phyloP scores from a whole-genome alignment of 2,329 filamentous ascomycete species.

The Claviceps paspali region DNA sequence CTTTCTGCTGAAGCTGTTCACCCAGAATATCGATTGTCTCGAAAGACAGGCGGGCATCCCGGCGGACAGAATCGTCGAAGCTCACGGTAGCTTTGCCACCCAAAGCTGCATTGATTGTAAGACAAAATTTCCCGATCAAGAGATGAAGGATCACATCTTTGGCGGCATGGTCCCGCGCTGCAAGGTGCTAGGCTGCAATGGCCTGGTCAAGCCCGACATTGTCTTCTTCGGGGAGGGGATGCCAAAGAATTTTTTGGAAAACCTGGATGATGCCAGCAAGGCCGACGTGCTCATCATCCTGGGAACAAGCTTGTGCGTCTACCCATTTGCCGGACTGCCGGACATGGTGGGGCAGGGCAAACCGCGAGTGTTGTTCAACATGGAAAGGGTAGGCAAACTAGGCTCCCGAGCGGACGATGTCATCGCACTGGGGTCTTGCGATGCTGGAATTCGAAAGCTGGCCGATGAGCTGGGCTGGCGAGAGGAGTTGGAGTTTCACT shows the following conservation, averaged over 20 bases:
- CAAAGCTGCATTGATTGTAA: slow-evolving; percentile 89
- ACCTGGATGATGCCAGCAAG: slow-evolving; percentile 31
- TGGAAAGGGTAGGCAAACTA: slow-evolving; percentile 65
- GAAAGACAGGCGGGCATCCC: slow-evolving; percentile 80
- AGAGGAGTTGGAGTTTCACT: slow-evolving; percentile 64
- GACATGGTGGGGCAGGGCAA: slow-evolving; percentile 41
- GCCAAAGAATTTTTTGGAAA: slow-evolving; percentile 20
- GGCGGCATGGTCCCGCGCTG: slow-evolving; percentile 59
- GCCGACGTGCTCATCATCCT: slow-evolving; percentile 74
- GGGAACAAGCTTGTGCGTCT: slow-evolving; percentile 76
- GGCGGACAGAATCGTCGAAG: slow-evolving; percentile 69
- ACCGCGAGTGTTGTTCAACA: slow-evolving; percentile 77
- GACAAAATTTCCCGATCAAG: slow-evolving; percentile 50
- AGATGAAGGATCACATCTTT: slow-evolving; percentile 57
- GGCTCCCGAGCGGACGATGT: slow-evolving; percentile 75
- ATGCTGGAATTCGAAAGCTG: slow-evolving; percentile 62
- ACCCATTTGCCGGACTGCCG: slow-evolving; percentile 77
- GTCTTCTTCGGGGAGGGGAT: slow-evolving; percentile 80
- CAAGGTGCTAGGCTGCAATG: slow-evolving; percentile 43
- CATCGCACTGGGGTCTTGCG: slow-evolving; percentile 66
- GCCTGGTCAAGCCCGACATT: slow-evolving; percentile 84
- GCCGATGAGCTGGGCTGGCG: slow-evolving; percentile 73
- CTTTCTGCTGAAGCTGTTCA: slow-evolving; percentile 73
- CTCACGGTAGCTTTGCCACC: slow-evolving; percentile 85
- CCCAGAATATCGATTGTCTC: slow-evolving; percentile 94